Evolutionary conservation across 441 rosid species (phyloP), one percentile per base, ranked within the genome.

Genomic region (Populus hybrid): DNA sequence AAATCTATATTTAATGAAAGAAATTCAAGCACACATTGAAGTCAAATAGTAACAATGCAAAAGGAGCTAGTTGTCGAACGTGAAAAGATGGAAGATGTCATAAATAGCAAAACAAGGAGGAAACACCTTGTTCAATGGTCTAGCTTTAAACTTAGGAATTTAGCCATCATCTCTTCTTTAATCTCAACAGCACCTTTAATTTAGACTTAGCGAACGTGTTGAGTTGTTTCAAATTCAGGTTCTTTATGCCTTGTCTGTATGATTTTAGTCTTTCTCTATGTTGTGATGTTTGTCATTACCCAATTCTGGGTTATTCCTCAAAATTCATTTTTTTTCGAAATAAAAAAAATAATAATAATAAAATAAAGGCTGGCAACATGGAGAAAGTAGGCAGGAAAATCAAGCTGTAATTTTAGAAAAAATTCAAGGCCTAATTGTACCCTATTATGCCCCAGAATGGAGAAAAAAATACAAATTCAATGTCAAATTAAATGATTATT

Each of bases 101-200:
- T 38, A 38, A 54, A 68, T 38, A 79, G 70, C 36, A 24, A 46
- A 35, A 42, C 46, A 74, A 73, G 32, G 61, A 70, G 24, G 71
- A 64, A 73, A 74, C 23, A 93, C 99, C 97, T 93, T 96, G 90
- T 94, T 96, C 66, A 96, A 54, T 38, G 96, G 97, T 78, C 96
- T 88, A 79, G 99, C 98, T 90, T 93, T 94, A 83, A 96, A 96
- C 83, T 96, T 96, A 1, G 98, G 98, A 78, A 92, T 89, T 82
- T 96, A 72, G 98, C 91, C 92, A 96, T 86, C 95, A 96, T 90
- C 88, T 96, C 98, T 88, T 93, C 99, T 84, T 96, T 98, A 75
- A 96, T 88, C 84, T 96, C 99, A 2, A 90, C 91, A 57, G 92
- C 81, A 78, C 99, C 94, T 89, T 93, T 96, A 65, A 90, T 82